Base-by-base conservation (phyloP, 345 rosid genomes). In the Eutrema japonicum region DNA sequence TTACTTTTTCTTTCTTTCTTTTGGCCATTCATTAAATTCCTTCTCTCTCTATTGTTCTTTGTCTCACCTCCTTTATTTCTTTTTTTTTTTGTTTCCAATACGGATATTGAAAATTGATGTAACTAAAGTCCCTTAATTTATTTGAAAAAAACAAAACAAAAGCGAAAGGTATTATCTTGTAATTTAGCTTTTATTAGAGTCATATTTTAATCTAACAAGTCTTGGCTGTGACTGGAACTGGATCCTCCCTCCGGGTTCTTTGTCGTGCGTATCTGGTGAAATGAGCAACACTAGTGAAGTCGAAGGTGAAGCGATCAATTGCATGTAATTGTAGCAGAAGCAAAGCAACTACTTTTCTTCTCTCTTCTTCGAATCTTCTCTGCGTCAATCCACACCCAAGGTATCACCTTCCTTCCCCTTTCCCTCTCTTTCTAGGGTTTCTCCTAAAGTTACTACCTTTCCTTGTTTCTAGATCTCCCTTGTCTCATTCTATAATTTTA, bases 371-470 rank as follows among this genome's bases (percentile, higher is more conserved):
- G 77, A 73, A 73, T 74, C 72, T 66, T 30, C 37, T 48, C 52
- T 74, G 72, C 59, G 42, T 38, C 43, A 56, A 8, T 57, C 7
- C 37, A 48, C 59, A 65, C 70, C 72, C 72, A 56, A 73, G 78
- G 72, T 66, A 66, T 74, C 59, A 18, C 71, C 58, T 36, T 55
- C 32, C 64, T 41, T 55, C 41, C 32, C 36, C 41, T 1, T 0
- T 41, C 16, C 22, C 37, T 72, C 41, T 54, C 68, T 51, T 54
- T 72, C 70, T 72, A 72, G 76, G 76, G 76, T 63, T 72, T 52
- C 70, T 52, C 38, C 53, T 52, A 63, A 61, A 72, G 64, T 53
- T 54, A 13, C 55, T 72, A 3, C 54, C 48, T 72, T 72, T 52
- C 47, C 62, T 50, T 71, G 52, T 61, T 71, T 32, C 33, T 35